A percentile compares a stretch with the other conserved stretches of the same genome.
Conservation (phyloP, 208 protist species). For the Entamoeba invadens region DNA sequence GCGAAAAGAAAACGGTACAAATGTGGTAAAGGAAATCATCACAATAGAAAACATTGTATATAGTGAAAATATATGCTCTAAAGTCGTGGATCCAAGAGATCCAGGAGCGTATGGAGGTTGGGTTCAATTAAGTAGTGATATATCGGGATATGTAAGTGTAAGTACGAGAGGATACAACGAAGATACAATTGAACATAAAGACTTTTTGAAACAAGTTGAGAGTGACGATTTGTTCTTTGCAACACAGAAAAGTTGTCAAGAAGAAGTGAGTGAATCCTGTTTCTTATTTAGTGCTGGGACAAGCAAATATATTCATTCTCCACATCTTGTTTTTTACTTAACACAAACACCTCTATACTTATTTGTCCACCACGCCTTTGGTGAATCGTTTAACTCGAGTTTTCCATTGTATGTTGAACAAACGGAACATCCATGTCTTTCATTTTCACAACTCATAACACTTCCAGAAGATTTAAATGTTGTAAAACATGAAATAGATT, state of each 20-base stretch:
- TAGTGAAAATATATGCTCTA: background rate
- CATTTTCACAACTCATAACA: background rate
- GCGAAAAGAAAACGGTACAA: background rate
- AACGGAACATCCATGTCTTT: background rate
- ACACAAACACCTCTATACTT: background rate
- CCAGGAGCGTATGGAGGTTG: background rate
- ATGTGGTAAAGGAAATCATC: background rate
- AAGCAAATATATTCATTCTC: background rate
- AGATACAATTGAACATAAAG: background rate
- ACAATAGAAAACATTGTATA: background rate
- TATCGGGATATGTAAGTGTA: background rate
- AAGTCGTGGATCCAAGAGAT: background rate
- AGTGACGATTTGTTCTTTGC: background rate
- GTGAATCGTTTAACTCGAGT: background rate
- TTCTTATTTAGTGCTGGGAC: background rate
- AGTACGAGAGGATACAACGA: background rate
- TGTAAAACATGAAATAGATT: too few species aligned
- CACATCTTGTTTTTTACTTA: background rate
- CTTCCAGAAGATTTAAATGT: background rate
- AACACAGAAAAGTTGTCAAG: background rate
- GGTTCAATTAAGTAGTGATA: background rate
- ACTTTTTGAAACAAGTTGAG: background rate
- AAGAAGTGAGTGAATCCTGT: background rate
- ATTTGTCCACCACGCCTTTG: background rate
- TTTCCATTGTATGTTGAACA: background rate